These are phyloP conservation scores for Populus davidiana DNA, from an alignment of 345 rosid species.

Conservation along the genomic window DNA sequence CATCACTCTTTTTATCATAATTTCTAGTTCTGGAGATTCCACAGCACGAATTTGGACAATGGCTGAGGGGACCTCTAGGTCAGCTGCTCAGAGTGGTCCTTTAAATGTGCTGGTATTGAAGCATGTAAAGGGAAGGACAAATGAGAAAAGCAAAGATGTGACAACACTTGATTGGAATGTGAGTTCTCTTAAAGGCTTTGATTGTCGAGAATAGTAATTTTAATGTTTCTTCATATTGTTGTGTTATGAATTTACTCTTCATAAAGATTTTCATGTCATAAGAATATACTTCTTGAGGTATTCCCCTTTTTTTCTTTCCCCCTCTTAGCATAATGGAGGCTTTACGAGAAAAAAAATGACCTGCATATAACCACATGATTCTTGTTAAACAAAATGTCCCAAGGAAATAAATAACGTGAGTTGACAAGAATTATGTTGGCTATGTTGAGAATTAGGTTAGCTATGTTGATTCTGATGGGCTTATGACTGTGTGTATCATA, in stretches of 20 bases:
- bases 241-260: neutral
- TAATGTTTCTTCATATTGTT: neutral
- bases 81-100: slow-evolving; percentile 49
- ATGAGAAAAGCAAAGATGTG: slow-evolving; percentile 97
- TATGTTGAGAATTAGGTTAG: neutral
- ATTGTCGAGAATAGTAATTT: neutral
- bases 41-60: slow-evolving; percentile 97
- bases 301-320: too few species aligned
- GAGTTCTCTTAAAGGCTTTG: slow-evolving; percentile 33
- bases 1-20: slow-evolving; percentile 9
- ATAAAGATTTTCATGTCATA: neutral
- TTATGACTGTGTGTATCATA: too few species aligned
- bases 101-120: slow-evolving; percentile 65
- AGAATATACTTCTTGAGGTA: too few species aligned
- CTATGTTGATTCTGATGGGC: neutral
- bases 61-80: slow-evolving; percentile 54
- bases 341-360: too few species aligned
- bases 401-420: too few species aligned
- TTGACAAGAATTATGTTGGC: neutral
- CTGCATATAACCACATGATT: too few species aligned
- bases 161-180: slow-evolving; percentile 99
- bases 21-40: slow-evolving; percentile 87
- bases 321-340: too few species aligned
- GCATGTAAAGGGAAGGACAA: slow-evolving; percentile 92
- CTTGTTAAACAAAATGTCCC: too few species aligned